These are phyloP conservation scores for Aspergillus mulundensis DNA, from an alignment of 495 filamentous ascomycete genomes.

Conservation along the genomic window DNA sequence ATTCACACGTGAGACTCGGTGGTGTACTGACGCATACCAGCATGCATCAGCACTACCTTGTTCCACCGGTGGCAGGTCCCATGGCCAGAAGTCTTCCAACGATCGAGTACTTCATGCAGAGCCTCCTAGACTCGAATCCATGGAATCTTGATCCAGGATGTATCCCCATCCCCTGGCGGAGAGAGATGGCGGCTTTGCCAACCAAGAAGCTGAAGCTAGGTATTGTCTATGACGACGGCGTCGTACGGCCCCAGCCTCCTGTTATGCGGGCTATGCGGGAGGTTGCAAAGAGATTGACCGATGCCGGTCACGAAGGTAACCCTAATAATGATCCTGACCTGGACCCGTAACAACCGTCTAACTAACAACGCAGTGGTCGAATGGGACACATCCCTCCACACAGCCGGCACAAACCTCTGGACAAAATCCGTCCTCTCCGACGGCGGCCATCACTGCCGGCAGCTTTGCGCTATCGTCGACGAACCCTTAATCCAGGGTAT, in stretches of 20 bases:
- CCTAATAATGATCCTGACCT: background rate
- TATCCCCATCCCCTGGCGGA: conserved; percentile 43
- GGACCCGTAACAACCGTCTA: background rate
- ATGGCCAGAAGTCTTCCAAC: conserved; percentile 38
- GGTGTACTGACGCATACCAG: background rate
- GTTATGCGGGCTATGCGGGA: conserved; percentile 41
- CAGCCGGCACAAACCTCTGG: conserved; percentile 32
- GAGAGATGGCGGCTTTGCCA: conserved; percentile 21
- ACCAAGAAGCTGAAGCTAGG: conserved; percentile 43
- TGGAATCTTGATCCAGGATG: conserved; percentile 41
- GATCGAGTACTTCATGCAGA: conserved; percentile 39
- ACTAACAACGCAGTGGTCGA: conserved; percentile 35
- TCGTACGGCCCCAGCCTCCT: conserved; percentile 55
- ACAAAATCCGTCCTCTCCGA: conserved; percentile 56
- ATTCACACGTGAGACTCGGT: no score
- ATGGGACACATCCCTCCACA: conserved; percentile 36
- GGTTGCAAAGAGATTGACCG: conserved; percentile 38
- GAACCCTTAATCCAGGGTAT: conserved; percentile 55
- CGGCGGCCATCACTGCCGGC: conserved; percentile 50
- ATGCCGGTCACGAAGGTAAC: conserved; percentile 40
- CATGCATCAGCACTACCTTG: conserved; percentile 27
- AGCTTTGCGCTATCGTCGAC: conserved; percentile 46
- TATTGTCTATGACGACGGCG: conserved; percentile 50
- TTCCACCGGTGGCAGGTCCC: conserved; percentile 40
- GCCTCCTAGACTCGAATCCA: conserved; percentile 31